Evolutionary conservation across 805 yeast species (phyloP).

Genomic region (Candida ortonii): DNA sequence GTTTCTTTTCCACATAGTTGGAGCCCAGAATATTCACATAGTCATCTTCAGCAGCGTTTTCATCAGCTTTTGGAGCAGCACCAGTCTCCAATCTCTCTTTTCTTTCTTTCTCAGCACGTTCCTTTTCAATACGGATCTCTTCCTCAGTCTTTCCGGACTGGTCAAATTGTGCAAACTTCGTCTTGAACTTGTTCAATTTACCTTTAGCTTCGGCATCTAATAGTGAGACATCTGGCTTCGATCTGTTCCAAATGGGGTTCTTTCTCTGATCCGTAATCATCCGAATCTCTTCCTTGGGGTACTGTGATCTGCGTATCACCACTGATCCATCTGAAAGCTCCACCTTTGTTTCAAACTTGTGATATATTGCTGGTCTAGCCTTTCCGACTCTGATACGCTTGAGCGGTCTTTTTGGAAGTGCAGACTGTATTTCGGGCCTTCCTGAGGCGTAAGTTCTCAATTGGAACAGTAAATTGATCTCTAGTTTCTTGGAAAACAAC

Average conservation of each 20-base stretch:
- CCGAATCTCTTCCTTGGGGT: conserved; percentile 82
- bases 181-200: conserved; percentile 69
- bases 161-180: conserved; percentile 55
- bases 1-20: conserved; percentile 33
- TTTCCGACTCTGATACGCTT: conserved; percentile 73
- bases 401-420: conserved; percentile 51
- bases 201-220: conserved; percentile 84
- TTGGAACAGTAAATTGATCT: too few species aligned
- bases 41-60: conserved; percentile 35
- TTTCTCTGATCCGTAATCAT: conserved; percentile 88
- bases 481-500: too few species aligned
- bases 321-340: conserved; percentile 95
- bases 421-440: conserved; percentile 27
- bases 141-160: conserved; percentile 33
- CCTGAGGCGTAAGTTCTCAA: conserved; percentile 30
- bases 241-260: conserved; percentile 84
- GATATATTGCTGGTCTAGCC: conserved; percentile 90
- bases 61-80: conserved; percentile 23
- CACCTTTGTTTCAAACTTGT: conserved; percentile 85
- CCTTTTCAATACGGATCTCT: conserved; percentile 25
- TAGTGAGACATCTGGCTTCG: conserved; percentile 70
- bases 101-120: conserved; percentile 29
- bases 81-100: conserved; percentile 30
- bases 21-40: conserved; percentile 59
- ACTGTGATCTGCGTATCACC: conserved; percentile 74